Evolutionary conservation across 805 yeast species (phyloP).

Genomic region (Barnettozyma vustinii): DNA sequence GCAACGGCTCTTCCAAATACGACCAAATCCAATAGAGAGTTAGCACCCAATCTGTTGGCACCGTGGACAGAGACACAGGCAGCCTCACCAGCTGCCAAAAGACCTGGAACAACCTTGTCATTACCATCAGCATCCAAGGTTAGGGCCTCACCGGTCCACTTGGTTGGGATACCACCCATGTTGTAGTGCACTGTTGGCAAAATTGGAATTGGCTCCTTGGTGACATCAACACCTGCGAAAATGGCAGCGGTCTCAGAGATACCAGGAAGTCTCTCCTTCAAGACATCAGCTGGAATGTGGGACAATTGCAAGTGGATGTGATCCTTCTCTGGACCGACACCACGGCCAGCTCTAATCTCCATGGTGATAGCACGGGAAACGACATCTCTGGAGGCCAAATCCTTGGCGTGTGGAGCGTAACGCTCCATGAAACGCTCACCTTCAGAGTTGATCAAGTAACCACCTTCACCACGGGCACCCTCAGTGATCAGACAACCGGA

Average conservation of each 20-base stretch:
- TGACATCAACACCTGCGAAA: conserved; percentile 98
- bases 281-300: conserved; percentile 87
- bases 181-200: conserved; percentile 98
- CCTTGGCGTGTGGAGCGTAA: conserved; percentile 98
- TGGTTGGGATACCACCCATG: conserved; percentile 99
- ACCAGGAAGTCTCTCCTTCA: conserved; percentile 97
- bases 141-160: conserved; percentile 92
- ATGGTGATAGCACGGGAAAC: conserved; percentile 97
- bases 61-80: conserved; percentile 99
- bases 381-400: conserved; percentile 96
- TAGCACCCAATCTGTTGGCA: conserved; percentile 98
- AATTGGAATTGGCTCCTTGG: conserved; percentile 98
- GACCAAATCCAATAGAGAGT: conserved; percentile 91
- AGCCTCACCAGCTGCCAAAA: conserved; percentile 97
- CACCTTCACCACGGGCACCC: conserved; percentile 99
- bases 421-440: conserved; percentile 99
- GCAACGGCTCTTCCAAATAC: conserved; percentile 99
- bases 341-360: conserved; percentile 98
- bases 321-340: conserved; percentile 95
- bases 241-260: conserved; percentile 97
- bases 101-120: conserved; percentile 88
- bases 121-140: conserved; percentile 80
- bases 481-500: conserved; percentile 98
- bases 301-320: conserved; percentile 93
- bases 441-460: conserved; percentile 89